A percentile compares a stretch with the other conserved stretches of the same genome.
Conservation (phyloP, 208 protist species). For the Acanthamoeba sp. region DNA sequence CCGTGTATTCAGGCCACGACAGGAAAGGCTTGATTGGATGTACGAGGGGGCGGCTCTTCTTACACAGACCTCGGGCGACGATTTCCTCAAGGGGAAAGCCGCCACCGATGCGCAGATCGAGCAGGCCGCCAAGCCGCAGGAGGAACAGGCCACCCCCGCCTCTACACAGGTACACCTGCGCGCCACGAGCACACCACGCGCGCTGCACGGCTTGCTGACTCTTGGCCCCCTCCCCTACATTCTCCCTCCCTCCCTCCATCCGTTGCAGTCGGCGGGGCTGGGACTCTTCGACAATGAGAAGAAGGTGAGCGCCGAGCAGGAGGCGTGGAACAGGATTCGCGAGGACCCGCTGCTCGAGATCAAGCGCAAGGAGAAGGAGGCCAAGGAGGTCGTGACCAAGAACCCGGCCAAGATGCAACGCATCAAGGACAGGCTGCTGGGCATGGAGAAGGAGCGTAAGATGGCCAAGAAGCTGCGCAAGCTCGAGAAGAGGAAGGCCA, state of each 20-base stretch:
- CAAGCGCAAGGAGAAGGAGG: constrained; percentile 39
- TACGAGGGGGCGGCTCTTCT: constrained; percentile 22
- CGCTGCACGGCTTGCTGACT: background rate
- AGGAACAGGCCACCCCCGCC: background rate
- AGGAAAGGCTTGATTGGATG: constrained; percentile 59
- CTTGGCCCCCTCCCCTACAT: background rate
- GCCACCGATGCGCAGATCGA: constrained; percentile 5
- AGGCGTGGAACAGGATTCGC: constrained; percentile 15
- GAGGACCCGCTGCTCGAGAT: constrained; percentile 64
- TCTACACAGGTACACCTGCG: background rate
- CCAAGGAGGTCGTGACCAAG: background rate
- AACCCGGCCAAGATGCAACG: constrained; percentile 30
- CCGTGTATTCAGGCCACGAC: background rate
- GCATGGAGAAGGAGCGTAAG: constrained; percentile 28
- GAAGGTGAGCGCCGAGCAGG: constrained; percentile 45
- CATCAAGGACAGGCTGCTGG: background rate
- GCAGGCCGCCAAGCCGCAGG: background rate
- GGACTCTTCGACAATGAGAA: constrained; percentile 22
- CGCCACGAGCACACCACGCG: too few species aligned
- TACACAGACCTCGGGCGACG: constrained; percentile 30
- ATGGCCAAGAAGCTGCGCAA: constrained; percentile 59
- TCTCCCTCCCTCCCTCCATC: background rate
- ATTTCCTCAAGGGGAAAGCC: constrained; percentile 19
- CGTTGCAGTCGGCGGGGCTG: background rate
- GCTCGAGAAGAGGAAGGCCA: constrained; percentile 5